phyloP scores from a whole-genome alignment of 2,329 filamentous ascomycete genomes.

The Thielaviopsis cerberus region DNA sequence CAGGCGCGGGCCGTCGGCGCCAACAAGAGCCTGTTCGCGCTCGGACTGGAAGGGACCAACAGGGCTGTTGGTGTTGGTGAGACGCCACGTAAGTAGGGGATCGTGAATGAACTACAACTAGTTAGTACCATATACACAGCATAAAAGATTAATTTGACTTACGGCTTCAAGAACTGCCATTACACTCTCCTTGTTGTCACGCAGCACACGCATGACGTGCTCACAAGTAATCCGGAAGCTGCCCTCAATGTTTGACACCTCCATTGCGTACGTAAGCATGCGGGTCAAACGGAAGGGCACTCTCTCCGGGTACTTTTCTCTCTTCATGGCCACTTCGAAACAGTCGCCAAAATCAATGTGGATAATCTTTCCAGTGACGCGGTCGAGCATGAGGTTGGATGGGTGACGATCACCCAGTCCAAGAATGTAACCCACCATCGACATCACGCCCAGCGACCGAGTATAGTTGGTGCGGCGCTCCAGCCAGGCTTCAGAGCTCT shows the following conservation, averaged over 20 bases:
- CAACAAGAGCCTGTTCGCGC: slow-evolving; percentile 34
- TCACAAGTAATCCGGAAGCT: slow-evolving; percentile 97
- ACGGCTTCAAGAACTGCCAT: slow-evolving; percentile 97
- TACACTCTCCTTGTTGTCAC: slow-evolving; percentile 93
- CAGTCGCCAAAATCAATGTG: slow-evolving; percentile 99
- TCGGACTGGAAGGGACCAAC: slow-evolving; percentile 47
- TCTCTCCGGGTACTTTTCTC: slow-evolving; percentile 94
- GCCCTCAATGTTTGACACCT: slow-evolving; percentile 98
- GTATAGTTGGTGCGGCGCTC: slow-evolving; percentile 98
- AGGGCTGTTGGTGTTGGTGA: slow-evolving; percentile 47
- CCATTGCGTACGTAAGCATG: slow-evolving; percentile 99
- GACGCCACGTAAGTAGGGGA: slow-evolving; percentile 91
- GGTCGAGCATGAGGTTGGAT: slow-evolving; percentile 93
- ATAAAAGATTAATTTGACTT: slow-evolving; percentile 26
- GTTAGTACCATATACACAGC: slow-evolving; percentile 1
- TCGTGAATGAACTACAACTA: slow-evolving; percentile 78
- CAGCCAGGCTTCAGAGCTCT: slow-evolving; percentile 93
- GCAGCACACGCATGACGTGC: slow-evolving; percentile 89
- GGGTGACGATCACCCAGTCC: slow-evolving; percentile 92
- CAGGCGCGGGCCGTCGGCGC: slow-evolving; percentile 29
- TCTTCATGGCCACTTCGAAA: slow-evolving; percentile 98
- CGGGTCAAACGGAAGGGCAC: slow-evolving; percentile 94
- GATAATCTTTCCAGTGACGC: slow-evolving; percentile 86
- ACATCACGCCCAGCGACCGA: slow-evolving; percentile 92
- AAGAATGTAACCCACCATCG: slow-evolving; percentile 99